Conservation (phyloP, 2,329 filamentous ascomycete species). For the Trichoderma arundinaceum region DNA sequence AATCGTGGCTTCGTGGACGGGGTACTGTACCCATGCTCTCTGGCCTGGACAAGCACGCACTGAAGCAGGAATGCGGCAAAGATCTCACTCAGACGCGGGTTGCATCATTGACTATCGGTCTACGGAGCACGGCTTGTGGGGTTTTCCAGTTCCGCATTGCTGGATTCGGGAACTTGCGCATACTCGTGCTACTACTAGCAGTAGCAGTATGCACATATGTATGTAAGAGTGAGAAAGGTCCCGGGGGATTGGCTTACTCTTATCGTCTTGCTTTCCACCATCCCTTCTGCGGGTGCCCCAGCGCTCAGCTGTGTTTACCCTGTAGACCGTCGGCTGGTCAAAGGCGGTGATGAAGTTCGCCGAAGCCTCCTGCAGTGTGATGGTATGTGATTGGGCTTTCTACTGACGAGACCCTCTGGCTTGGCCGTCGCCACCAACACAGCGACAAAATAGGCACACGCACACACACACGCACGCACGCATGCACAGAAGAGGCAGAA, state of each 20-base stretch:
- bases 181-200: background rate
- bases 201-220: background rate
- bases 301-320: background rate
- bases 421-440: background rate
- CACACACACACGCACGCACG: too few relatives aligned
- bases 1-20: background rate
- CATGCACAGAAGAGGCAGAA: background rate
- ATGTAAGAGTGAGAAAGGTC: constrained; percentile 21
- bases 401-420: background rate
- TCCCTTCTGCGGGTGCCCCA: background rate
- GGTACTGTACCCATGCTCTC: background rate
- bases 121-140: constrained; percentile 10
- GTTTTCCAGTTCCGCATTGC: constrained; percentile 20
- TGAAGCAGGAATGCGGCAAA: constrained; percentile 4
- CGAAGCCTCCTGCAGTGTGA: constrained; percentile 17
- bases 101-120: constrained; percentile 12
- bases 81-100: constrained; percentile 26
- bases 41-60: constrained; percentile 3
- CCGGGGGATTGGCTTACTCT: constrained; percentile 27
- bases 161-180: constrained; percentile 26
- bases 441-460: background rate
- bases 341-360: constrained; percentile 25
- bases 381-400: background rate
- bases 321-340: background rate
- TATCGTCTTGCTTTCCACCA: background rate